A percentile compares a stretch with the other conserved stretches of the same genome.
Conservation (phyloP, 139 green algal genomes). For the Yamagishiella unicocca region DNA sequence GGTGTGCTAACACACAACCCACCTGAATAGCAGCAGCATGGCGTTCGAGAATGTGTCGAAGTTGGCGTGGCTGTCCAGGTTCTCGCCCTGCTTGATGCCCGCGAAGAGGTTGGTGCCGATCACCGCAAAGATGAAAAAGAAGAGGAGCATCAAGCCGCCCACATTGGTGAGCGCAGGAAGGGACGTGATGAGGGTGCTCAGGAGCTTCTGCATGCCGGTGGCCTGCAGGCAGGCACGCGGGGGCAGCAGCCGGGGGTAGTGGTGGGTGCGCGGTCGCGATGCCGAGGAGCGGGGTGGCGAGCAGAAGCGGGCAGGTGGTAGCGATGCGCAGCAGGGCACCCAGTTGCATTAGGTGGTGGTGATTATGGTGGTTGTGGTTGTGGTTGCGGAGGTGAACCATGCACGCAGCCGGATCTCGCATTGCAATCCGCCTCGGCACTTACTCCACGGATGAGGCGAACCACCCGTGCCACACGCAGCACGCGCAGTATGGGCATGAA, state of each 20-base stretch:
- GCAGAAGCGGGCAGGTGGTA: no score
- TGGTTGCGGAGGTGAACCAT: no score
- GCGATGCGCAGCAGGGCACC: no score
- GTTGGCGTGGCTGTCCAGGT: constrained; percentile 70
- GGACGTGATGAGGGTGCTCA: constrained; percentile 43
- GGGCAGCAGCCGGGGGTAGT: not conserved
- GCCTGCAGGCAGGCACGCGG: constrained; percentile 72
- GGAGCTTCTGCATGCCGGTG: constrained; percentile 68
- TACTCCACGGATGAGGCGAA: constrained; percentile 38
- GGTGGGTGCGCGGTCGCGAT: not conserved
- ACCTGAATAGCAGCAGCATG: constrained; percentile 73
- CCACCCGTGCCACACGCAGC: constrained; percentile 65
- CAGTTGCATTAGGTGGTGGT: no score
- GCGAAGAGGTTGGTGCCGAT: constrained; percentile 87
- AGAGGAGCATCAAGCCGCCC: constrained; percentile 75
- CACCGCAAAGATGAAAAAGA: constrained; percentile 86
- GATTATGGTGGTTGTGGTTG: no score
- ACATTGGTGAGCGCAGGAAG: constrained; percentile 79
- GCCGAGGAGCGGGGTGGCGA: not conserved
- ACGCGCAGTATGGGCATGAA: constrained; percentile 75
- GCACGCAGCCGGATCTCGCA: not conserved
- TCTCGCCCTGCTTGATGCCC: constrained; percentile 60
- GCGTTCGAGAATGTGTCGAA: constrained; percentile 72
- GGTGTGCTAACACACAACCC: no score
- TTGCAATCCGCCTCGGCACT: not conserved